A percentile compares a stretch with the other conserved stretches of the same genome.
Conservation (phyloP, 805 yeast species). For the Lipomyces sp. region DNA sequence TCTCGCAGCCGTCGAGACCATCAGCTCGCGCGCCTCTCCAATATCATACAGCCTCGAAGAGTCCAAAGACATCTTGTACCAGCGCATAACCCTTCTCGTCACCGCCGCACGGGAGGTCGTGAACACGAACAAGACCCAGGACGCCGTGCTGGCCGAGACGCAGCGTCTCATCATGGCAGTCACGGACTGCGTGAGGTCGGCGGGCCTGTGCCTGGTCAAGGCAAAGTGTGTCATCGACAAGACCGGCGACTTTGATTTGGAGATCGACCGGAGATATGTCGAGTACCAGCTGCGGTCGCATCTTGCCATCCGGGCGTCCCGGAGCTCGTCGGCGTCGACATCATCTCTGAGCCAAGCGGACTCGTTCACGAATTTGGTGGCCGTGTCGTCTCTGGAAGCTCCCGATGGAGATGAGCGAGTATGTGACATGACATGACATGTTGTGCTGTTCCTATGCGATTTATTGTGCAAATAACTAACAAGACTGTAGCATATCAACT, state of each 20-base stretch:
- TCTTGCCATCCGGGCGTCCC: neutral
- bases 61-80: slow-evolving; percentile 37
- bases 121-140: slow-evolving; percentile 13
- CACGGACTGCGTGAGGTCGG: slow-evolving; percentile 36
- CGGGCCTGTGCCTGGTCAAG: slow-evolving; percentile 38
- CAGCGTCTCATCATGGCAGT: slow-evolving; percentile 30
- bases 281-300: slow-evolving; percentile 5
- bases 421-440: too few relatives aligned
- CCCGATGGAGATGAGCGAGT: too few relatives aligned
- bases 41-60: slow-evolving; percentile 35
- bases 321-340: slow-evolving; percentile 1
- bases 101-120: slow-evolving; percentile 41
- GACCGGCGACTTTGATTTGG: slow-evolving; percentile 35
- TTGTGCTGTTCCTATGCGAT: neutral
- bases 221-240: slow-evolving; percentile 31
- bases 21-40: slow-evolving; percentile 32
- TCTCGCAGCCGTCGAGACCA: slow-evolving; percentile 38
- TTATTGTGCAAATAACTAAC: neutral
- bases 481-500: neutral
- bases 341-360: neutral
- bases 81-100: slow-evolving; percentile 38
- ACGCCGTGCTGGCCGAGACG: slow-evolving; percentile 2
- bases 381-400: neutral
- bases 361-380: neutral
- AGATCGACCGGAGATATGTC: slow-evolving; percentile 14